These are phyloP conservation scores for Breynia disticha DNA, from an alignment of 441 rosid genomes.

Conservation along the genomic window DNA sequence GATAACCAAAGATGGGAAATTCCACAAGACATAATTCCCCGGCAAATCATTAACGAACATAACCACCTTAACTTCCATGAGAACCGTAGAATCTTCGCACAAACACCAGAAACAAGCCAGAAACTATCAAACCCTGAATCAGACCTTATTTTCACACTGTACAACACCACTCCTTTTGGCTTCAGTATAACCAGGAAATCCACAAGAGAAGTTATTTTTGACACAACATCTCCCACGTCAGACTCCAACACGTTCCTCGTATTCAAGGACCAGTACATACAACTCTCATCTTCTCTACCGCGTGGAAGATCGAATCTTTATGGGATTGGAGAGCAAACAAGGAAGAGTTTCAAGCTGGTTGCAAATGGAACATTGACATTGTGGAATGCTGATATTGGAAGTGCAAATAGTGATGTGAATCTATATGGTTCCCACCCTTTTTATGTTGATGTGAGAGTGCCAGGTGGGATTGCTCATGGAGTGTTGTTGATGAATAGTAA, in stretches of 20 bases:
- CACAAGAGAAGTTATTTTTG: conserved; percentile 56
- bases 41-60: conserved; percentile 8
- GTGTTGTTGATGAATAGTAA: conserved; percentile 64
- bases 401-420: conserved; percentile 32
- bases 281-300: conserved; percentile 52
- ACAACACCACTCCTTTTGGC: conserved; percentile 52
- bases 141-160: conserved; percentile 53
- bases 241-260: conserved; percentile 28
- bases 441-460: conserved; percentile 47
- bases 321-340: conserved; percentile 77
- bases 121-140: conserved; percentile 25
- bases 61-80: background rate
- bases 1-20: conserved; percentile 32
- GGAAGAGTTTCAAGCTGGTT: conserved; percentile 38
- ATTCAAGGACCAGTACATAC: conserved; percentile 73
- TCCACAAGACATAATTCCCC: conserved; percentile 33
- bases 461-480: conserved; percentile 43
- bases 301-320: conserved; percentile 36
- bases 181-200: conserved; percentile 50
- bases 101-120: background rate
- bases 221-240: conserved; percentile 27
- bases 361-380: conserved; percentile 32
- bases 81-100: background rate
- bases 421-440: conserved; percentile 80
- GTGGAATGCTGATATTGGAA: conserved; percentile 51